A percentile compares a stretch with the other conserved stretches of the same genome.
Evolutionary conservation across 352 stramenopile genomes (phyloP).

Genomic region (Phytopythium ostracodes): DNA sequence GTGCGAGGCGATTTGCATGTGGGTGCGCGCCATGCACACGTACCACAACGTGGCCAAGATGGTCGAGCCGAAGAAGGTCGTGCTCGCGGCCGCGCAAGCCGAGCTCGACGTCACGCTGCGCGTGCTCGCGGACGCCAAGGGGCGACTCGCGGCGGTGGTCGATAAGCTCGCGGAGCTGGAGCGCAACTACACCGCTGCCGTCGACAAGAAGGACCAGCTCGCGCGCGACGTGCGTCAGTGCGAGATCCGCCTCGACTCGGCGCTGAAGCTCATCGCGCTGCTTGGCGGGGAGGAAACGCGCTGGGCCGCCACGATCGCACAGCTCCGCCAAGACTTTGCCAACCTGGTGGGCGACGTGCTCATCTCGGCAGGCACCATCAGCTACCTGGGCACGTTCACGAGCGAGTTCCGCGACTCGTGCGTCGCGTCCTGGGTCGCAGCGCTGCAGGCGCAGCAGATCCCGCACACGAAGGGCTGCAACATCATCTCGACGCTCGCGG

Average conservation of each 20-base stretch:
- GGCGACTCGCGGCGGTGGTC: constrained; percentile 83
- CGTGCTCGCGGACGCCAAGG: constrained; percentile 77
- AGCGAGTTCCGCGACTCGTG: constrained; percentile 89
- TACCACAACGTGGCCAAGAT: constrained; percentile 90
- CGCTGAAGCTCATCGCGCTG: constrained; percentile 78
- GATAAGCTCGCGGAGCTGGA: constrained; percentile 83
- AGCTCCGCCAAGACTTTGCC: constrained; percentile 64
- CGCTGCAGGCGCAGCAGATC: constrained; percentile 63
- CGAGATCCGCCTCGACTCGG: no score
- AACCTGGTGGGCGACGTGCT: constrained; percentile 92
- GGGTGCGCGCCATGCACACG: constrained; percentile 91
- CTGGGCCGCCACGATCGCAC: constrained; percentile 79
- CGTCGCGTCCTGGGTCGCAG: constrained; percentile 87
- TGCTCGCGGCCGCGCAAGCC: constrained; percentile 73
- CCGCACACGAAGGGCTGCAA: constrained; percentile 84
- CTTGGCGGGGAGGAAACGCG: constrained; percentile 80
- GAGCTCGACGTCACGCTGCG: constrained; percentile 88
- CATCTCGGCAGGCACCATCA: constrained; percentile 90
- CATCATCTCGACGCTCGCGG: constrained; percentile 83
- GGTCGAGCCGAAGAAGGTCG: constrained; percentile 90
- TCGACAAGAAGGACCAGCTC: constrained; percentile 90
- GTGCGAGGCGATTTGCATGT: constrained; percentile 92
- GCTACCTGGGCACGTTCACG: constrained; percentile 92
- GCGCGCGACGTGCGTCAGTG: constrained; percentile 86
- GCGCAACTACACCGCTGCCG: constrained; percentile 74